Base-by-base conservation (phyloP, 164 flowering plant genomes). In the Nymphaea thermarum region DNA sequence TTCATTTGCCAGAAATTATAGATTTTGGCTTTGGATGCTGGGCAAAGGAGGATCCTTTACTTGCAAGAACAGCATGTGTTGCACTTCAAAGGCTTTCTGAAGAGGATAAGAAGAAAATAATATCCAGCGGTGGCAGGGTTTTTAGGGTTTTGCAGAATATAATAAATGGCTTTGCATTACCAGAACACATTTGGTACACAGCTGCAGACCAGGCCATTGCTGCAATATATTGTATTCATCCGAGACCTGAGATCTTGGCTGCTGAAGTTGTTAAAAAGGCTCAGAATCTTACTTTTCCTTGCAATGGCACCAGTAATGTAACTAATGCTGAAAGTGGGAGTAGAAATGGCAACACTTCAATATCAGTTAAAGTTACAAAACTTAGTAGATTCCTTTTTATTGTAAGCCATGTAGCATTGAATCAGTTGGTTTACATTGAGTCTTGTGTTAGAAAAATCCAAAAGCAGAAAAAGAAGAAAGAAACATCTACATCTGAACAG, bases 1-100 rank as follows among this genome's bases (percentile, higher is more conserved):
- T 88, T 66, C 98, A 88, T 72, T 60, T 91, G 75, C 96, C 86
- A 74, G 97, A 91, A 68, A 84, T 91, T 53, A 79, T 95, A 71
- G 98, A 91, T 70, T 90, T 95, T 74, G 99, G 99, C 47, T 95
- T 95, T 84, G 99, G 99, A 44, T 88, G 93, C 36, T 91, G 99
- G 99, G 90, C 99, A 43, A 90, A 86, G 75, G 83, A 85, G 70
- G 99, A 95, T 6, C 98, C 96, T 71, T 76, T 91, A 76, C 93
- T 95, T 68, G 98, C 98, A 42, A 84, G 94, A 77, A 86, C 85
- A 18, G 87, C 98, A 71, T 91, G 99, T 71, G 63, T 85, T 77
- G 96, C 96, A 18, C 83, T 95, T 57, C 90, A 95, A 74, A 82
- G 98, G 67, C 72, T 95, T 75, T 84, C 94, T 67, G 84, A 83